phyloP scores from a whole-genome alignment of 2,329 filamentous ascomycete species.

The Fusarium marasasianum region DNA sequence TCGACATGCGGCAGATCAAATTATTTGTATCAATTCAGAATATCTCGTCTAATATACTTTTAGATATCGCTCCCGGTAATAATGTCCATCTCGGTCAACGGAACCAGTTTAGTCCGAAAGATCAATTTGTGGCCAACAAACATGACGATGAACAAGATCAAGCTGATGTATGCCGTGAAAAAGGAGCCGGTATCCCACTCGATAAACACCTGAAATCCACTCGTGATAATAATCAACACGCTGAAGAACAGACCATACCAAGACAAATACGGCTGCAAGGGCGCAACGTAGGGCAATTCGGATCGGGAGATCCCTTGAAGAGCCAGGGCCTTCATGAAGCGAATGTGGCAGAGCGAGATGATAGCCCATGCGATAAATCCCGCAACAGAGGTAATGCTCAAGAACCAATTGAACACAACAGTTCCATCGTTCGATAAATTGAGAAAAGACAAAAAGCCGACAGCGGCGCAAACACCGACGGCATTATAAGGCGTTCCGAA shows the following conservation, averaged over 20 bases:
- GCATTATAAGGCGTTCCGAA: slow-evolving; percentile 67
- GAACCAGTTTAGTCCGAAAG: slow-evolving; percentile 21
- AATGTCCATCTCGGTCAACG: slow-evolving; percentile 9
- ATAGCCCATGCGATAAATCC: slow-evolving; percentile 70
- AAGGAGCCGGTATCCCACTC: slow-evolving; percentile 28
- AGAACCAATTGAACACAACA: slow-evolving; percentile 75
- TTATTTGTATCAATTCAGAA: neutral
- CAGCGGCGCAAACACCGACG: slow-evolving; percentile 61
- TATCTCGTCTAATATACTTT: no score
- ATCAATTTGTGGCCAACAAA: slow-evolving; percentile 33
- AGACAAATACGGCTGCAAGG: slow-evolving; percentile 68
- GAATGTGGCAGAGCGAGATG: slow-evolving; percentile 66
- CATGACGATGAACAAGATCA: slow-evolving; percentile 29
- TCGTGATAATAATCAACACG: slow-evolving; percentile 27
- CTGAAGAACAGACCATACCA: slow-evolving; percentile 32
- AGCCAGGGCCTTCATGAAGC: slow-evolving; percentile 65
- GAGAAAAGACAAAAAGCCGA: slow-evolving; percentile 75
- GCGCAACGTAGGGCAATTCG: slow-evolving; percentile 61
- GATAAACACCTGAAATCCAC: slow-evolving; percentile 32
- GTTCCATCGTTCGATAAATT: slow-evolving; percentile 71
- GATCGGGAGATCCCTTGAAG: slow-evolving; percentile 55
- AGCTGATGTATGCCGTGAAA: slow-evolving; percentile 32
- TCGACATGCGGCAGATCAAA: no score
- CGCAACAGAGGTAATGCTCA: slow-evolving; percentile 72
- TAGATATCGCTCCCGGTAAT: slow-evolving; percentile 3